phyloP scores from a whole-genome alignment of 306 rosid genomes.

The Quercus rubra region DNA sequence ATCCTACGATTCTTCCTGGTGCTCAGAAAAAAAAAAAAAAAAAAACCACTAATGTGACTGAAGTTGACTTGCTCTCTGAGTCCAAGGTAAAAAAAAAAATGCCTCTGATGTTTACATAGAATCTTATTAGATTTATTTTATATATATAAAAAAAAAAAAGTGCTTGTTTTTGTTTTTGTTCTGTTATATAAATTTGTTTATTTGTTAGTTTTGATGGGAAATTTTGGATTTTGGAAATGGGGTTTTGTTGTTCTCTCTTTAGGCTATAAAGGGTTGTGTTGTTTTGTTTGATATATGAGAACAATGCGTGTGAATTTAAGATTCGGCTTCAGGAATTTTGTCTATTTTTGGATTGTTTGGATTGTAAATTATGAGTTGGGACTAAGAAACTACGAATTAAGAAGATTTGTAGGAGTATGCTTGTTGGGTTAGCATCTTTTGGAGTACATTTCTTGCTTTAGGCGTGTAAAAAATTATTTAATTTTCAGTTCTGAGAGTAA shows the following conservation, averaged over 20 bases:
- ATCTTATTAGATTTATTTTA: not conserved
- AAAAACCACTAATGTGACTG: not conserved
- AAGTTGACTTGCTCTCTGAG: not conserved
- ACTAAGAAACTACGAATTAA: not conserved
- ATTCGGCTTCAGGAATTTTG: not conserved
- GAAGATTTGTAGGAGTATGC: not conserved
- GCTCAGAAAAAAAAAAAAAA: not conserved
- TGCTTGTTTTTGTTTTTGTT: not conserved
- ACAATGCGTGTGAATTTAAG: not conserved
- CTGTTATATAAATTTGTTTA: no score
- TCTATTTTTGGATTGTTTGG: not conserved
- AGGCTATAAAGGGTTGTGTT: not conserved
- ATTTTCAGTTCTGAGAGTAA: not conserved
- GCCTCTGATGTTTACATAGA: not conserved
- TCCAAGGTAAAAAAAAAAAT: not conserved
- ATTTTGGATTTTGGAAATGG: not conserved
- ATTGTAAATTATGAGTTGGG: not conserved
- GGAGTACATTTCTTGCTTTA: not conserved
- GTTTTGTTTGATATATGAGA: not conserved
- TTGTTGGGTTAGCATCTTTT: not conserved
- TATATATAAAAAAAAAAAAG: no score
- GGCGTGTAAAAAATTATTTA: not conserved
- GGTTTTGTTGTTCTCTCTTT: not conserved
- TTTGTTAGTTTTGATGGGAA: no score
- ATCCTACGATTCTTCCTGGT: not conserved